Conservation (phyloP, 192 early-diverging fungal species). For the Coemansia sp. region DNA sequence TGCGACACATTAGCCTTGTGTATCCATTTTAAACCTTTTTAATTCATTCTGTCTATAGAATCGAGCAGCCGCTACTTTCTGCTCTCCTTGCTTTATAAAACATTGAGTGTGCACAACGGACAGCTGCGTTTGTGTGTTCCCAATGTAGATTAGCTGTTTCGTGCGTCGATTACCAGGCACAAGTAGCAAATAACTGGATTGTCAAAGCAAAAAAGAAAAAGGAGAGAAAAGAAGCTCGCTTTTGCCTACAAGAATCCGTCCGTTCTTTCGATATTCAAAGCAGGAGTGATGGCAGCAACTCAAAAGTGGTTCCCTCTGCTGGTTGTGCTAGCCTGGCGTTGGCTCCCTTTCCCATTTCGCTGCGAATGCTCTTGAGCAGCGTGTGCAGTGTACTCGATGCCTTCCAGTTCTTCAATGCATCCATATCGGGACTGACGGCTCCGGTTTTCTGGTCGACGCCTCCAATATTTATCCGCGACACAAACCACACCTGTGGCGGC, state of each 20-base stretch:
- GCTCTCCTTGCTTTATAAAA: too few species aligned
- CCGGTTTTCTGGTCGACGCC: slow-evolving; percentile 83
- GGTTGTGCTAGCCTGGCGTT: slow-evolving; percentile 90
- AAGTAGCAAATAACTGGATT: too few species aligned
- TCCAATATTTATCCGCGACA: slow-evolving; percentile 82
- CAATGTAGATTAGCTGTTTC: too few species aligned
- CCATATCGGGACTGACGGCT: slow-evolving; percentile 68
- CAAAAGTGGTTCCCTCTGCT: slow-evolving; percentile 69
- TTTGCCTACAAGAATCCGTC: neutral
- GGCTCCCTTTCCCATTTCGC: slow-evolving; percentile 83
- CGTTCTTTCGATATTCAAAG: neutral
- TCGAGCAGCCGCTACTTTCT: too few species aligned
- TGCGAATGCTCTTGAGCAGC: slow-evolving; percentile 77
- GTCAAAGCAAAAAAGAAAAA: too few species aligned
- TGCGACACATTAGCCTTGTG: too few species aligned
- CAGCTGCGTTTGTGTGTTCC: too few species aligned
- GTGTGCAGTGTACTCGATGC: slow-evolving; percentile 74
- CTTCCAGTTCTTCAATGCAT: slow-evolving; percentile 85
- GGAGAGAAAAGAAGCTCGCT: neutral
- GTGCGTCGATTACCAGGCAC: too few species aligned
- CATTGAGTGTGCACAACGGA: too few species aligned
- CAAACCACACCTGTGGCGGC: slow-evolving; percentile 78
- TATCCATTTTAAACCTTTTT: too few species aligned
- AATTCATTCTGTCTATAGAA: too few species aligned
- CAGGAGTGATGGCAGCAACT: neutral